A percentile compares a stretch with the other conserved stretches of the same genome.
Evolutionary conservation across 2,329 filamentous ascomycete genomes (phyloP).

Genomic region (Penicillium fuscoglaucum): DNA sequence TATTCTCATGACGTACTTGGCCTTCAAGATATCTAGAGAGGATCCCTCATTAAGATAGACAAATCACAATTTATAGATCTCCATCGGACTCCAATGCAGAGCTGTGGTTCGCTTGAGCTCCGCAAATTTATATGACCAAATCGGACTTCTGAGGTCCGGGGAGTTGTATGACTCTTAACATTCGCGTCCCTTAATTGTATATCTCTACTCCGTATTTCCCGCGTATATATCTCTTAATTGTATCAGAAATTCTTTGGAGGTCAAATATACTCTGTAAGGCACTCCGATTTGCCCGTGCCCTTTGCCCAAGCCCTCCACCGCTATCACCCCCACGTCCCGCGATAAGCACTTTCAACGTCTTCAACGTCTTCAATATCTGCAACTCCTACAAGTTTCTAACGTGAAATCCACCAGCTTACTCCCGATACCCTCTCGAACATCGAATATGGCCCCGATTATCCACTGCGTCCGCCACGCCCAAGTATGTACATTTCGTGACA

Average conservation of each 20-base stretch:
- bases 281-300: not conserved
- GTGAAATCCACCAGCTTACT: not conserved
- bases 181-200: not conserved
- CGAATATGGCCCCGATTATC: slow-evolving; percentile 43
- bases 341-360: slow-evolving; percentile 15
- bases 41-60: not conserved
- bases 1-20: not conserved
- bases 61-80: slow-evolving; percentile 14
- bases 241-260: not conserved
- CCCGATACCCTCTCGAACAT: not conserved
- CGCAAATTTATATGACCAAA: slow-evolving; percentile 6
- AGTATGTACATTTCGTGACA: slow-evolving; percentile 29
- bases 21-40: not conserved
- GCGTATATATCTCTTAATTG: not conserved
- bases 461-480: slow-evolving; percentile 51
- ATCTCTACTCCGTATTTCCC: not conserved
- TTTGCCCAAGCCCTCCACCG: not conserved
- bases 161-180: slow-evolving; percentile 14
- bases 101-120: slow-evolving; percentile 17
- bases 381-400: not conserved
- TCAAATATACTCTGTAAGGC: not conserved
- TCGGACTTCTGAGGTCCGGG: slow-evolving; percentile 23
- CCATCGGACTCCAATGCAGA: slow-evolving; percentile 11
- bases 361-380: slow-evolving; percentile 6
- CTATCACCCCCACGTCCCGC: slow-evolving; percentile 22